phyloP scores from a whole-genome alignment of 495 filamentous ascomycete genomes.

The Tuber brumale region DNA sequence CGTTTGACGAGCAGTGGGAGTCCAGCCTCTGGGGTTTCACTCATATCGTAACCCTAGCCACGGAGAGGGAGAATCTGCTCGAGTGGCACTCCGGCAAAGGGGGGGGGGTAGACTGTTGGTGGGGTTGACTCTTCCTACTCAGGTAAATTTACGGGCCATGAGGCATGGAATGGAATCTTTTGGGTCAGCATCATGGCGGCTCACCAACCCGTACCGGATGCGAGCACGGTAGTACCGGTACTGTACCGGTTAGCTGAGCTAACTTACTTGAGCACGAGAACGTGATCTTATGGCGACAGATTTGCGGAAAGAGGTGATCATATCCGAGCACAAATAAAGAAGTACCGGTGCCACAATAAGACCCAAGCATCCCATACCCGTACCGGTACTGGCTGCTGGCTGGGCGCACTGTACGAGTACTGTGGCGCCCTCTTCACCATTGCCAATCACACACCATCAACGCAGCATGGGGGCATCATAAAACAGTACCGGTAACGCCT shows the following conservation, averaged over 20 bases:
- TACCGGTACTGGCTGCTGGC: background rate
- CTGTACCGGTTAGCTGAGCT: too few species aligned
- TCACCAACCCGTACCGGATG: background rate
- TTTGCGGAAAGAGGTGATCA: background rate
- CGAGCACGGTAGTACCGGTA: background rate
- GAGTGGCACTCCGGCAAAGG: background rate
- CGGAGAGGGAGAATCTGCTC: background rate
- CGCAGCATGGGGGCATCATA: background rate
- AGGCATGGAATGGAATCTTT: background rate
- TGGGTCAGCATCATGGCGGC: background rate
- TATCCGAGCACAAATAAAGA: background rate
- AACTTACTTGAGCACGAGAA: background rate
- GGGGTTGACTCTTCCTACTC: background rate
- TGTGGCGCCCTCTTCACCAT: background rate
- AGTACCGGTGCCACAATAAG: background rate
- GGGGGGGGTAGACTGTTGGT: background rate
- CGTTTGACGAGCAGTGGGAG: background rate
- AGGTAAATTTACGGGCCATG: too few species aligned
- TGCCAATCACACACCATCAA: background rate
- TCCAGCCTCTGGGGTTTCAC: background rate
- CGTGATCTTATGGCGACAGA: background rate
- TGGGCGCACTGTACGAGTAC: background rate
- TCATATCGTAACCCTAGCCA: background rate
- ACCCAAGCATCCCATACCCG: background rate
- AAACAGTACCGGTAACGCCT: background rate